Base-by-base conservation (phyloP, 441 rosid species). In the Bocquillonia castaneifolia region DNA sequence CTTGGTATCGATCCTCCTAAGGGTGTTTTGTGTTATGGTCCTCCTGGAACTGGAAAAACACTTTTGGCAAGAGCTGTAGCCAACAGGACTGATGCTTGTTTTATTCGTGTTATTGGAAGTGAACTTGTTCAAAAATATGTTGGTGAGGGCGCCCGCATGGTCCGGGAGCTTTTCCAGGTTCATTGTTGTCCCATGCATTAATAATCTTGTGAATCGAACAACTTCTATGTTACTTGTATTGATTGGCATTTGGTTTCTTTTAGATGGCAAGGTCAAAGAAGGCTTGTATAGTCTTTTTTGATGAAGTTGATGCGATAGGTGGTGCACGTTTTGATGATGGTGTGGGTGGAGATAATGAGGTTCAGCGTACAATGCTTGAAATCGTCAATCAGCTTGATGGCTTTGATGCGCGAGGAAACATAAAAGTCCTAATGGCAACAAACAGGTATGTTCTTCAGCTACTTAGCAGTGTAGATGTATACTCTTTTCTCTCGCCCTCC, bases 251-350 rank as follows among this genome's bases (percentile, higher is more conserved):
- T 68, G 25, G 17, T 63, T 22, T 40, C 6, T 20, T 72, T 52
- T 67, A 93, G 97, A 93, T 93, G 98, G 98, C 98, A 32, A 84
- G 97, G 18, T 90, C 97, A 39, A 93, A 93, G 74, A 93, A 93
- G 78, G 98, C 98, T 57, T 93, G 98, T 73, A 93, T 93, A n/a
- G 96, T 93, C 32, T 93, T 93, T 77, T 93, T 93, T 60, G 97
- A 93, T 57, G 99, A 93, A 82, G 84, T 93, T 50, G 99, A 93
- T 79, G 96, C 99, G 47, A 93, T 91, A 45, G 99, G 99, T 23
- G 99, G 99, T 79, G 99, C 99, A 7, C 89, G 99, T 53, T 93
- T 93, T 79, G 99, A 93, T 77, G 97, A 93, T 54, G 97, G 97
- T 68, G 99, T 86, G 2, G 99, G 99, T 56, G 97, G 99, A 68